Base-by-base conservation (phyloP, 345 rosid genomes). In the Dimocarpus longan region DNA sequence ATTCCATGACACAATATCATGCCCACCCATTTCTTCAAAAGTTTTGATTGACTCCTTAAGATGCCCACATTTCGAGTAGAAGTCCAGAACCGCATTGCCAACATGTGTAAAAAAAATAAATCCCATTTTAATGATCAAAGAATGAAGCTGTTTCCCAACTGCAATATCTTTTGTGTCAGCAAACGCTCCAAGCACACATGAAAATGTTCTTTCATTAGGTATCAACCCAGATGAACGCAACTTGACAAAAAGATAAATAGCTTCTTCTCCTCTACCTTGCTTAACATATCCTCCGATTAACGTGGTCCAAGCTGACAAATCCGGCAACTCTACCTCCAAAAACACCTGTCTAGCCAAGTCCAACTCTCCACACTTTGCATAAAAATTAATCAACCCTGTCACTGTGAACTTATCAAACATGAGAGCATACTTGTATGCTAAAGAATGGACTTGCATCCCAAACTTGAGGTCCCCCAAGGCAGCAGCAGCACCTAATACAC, bases 1-100 rank as follows among this genome's bases (percentile, higher is more conserved):
- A 78, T 84, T 84, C 86, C 86, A 84, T 21, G 84, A 80, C 43
- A 84, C 82, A 57, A 71, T n/a, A 84, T 84, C 86, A 66, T 40
- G 84, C 75, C 48, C 68, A 66, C 70, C 71, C 71, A 84, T 84
- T 69, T 80, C 84, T 71, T 75, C 39, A 67, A 84, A 84, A 62
- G 63, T 70, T 75, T 70, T 77, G 22, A 70, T 50, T 1, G 82
- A 74, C 46, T 80, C 84, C 48, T 75, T 78, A 24, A 81, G 62
- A 60, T 70, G 66, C 32, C 74, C 80, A 75, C 81, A 80, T 84
- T 84, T 84, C 57, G 86, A 80, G 77, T 80, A 84, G 42, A 78
- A 84, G n/a, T 74, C 84, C 46, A 84, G 60, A 74, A 84, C 68
- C 3, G 82, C 73, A 78, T 84, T 84, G 69, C 75, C 62, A 46